Evolutionary conservation across 768 basidiomycete genomes (phyloP), one percentile per base, ranked within the genome.

Genomic region (Suillus decipiens): DNA sequence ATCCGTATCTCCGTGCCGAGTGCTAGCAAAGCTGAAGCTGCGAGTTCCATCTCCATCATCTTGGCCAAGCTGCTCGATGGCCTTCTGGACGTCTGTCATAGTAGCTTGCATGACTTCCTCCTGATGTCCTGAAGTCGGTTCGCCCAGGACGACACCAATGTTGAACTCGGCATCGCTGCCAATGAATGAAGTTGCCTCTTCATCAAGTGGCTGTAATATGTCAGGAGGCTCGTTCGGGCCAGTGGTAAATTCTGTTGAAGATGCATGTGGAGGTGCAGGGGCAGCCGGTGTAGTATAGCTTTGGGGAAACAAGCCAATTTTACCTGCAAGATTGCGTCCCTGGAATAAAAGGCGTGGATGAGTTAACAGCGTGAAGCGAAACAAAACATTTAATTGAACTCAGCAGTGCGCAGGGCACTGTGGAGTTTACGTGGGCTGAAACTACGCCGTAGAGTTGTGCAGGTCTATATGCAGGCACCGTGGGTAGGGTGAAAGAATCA

Each of bases 301-400:
- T 69, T 90, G 84, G 2, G 97, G 97, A 70, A 99, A 99, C 12
- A 99, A 79, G 3, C 97, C 97, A n/a, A 84, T 77, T 73, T 88
- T 88, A 5, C 96, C 96, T 14, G 85, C 79, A 7, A 83, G 73
- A 76, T 95, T 97, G 41, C 90, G 88, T 17, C 96, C 95, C 93
- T 95, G 58, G 63, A 31, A 71, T 59, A 64, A 61, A 69, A 67
- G 53, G 59, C 11, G 58, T 34, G 48, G 60, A 59, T 66, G 57
- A 62, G 61, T 31, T 36, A 61, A 61, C 3, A 57, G 7, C 28
- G 17, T 65, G 61, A 60, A 66, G 62, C 63, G 64, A 57, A 71
- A 42, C 48, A 36, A 22, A 14, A 60, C 50, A 31, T 33, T 67
- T 11, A 48, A 37, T 64, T 73, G 9, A 48, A 50, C 62, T 73